These are phyloP conservation scores for Dianthus caryophyllus DNA, from an alignment of 148 eudicot genomes.

Conservation along the genomic window DNA sequence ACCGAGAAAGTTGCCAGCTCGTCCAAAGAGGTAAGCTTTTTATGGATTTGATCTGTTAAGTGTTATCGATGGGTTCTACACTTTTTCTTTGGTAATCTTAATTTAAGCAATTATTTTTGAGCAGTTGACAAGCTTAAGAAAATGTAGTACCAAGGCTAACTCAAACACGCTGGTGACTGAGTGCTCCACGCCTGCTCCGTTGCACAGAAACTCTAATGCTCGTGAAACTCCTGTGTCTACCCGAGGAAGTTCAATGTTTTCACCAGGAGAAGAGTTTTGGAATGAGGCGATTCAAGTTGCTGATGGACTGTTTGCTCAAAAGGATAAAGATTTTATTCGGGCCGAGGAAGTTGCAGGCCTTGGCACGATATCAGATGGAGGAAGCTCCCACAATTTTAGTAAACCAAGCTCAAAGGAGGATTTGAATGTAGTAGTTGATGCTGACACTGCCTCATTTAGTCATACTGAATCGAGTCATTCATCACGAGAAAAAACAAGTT, in stretches of 20 bases:
- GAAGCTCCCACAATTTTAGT: constrained; percentile 23
- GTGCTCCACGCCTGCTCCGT: constrained; percentile 56
- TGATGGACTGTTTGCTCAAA: constrained; percentile 56
- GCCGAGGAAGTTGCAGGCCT: constrained; percentile 25
- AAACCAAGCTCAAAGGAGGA: constrained; percentile 24
- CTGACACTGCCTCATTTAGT: constrained; percentile 25
- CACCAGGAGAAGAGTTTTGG: constrained; percentile 98
- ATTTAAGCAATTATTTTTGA: constrained; percentile 22
- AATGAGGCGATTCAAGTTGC: constrained; percentile 87
- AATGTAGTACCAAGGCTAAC: constrained; percentile 44
- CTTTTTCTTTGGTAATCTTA: constrained; percentile 32
- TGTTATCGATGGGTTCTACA: background rate
- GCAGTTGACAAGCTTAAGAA: constrained; percentile 50
- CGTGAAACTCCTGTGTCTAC: constrained; percentile 74
- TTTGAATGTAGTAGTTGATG: constrained; percentile 19
- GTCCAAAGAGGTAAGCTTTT: constrained; percentile 35
- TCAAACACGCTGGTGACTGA: constrained; percentile 12
- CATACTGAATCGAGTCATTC: constrained; percentile 32
- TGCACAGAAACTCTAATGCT: constrained; percentile 25
- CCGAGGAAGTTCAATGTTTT: constrained; percentile 68
- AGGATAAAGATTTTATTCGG: constrained; percentile 22
- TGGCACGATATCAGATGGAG: constrained; percentile 23
- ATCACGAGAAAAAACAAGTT: constrained; percentile 27
- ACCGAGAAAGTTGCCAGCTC: constrained; percentile 26
- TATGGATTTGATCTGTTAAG: constrained; percentile 3